Evolutionary conservation across 2,329 filamentous ascomycete species (phyloP), one percentile per base, ranked within the genome.

Genomic region (Alternaria gaisen): DNA sequence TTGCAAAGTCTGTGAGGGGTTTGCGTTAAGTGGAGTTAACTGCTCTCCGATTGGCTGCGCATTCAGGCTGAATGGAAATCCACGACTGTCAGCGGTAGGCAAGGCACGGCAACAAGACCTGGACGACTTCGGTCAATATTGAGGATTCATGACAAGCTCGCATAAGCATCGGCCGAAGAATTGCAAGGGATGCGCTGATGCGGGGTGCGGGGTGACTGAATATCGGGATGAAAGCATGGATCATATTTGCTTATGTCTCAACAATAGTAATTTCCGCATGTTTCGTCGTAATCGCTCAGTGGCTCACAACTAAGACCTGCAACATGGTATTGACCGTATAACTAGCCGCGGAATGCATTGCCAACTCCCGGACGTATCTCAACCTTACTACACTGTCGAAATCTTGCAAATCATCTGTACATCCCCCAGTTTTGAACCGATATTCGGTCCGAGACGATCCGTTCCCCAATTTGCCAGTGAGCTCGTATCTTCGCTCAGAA

Each of bases 61-160:
- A 62, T 68, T 73, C 53, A 70, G 69, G 63, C 69, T 66, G 61
- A 72, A 70, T 68, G 36, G 14, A 44, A 28, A 46, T 61, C 30
- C 22, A 26, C 24, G 32, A 46, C 48, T 26, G 48, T 38, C 14
- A 58, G 47, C 42, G 40, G 46, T 26, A 46, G 48, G n/a, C 5
- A 47, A 44, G 22, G 36, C 20, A 53, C 36, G n/a, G 34, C 24
- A 46, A 6, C 26, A 40, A 40, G 22, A 36, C 24, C 41, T 22
- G 22, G n/a, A 30, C 16, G 41, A 20, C 20, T 48, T 22, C 22
- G 24, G 12, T 30, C 24, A 30, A 34, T 26, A 43, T 28, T 26
- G 48, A 30, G 11, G 26, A 26, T 16, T 11, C 44, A 46, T 18
- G n/a, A 41, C n/a, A 51, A 40, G 24, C 18, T 24, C 8, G 53